Base-by-base conservation (phyloP, 208 protist genomes). In the Leishmania lainsoni region DNA sequence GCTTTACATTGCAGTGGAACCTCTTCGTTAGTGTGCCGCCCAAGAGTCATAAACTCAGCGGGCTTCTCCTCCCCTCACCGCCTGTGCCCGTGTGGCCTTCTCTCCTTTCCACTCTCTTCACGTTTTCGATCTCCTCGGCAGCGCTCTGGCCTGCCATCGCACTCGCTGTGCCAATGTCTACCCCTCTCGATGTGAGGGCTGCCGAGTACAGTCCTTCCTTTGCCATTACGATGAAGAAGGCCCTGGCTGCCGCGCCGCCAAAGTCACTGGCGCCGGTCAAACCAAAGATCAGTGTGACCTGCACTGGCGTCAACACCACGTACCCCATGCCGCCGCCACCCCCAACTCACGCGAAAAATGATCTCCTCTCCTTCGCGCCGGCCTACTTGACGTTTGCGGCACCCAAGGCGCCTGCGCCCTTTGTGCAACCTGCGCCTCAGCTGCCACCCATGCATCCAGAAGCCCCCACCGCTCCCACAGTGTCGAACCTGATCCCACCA, bases 251-350 rank as follows among this genome's bases (percentile, higher is more conserved):
- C 0, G 29, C 70, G 54, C 22, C 56, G 12, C 45, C 81, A 45
- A 75, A 32, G 76, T 70, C 39, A 39, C 58, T 52, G 51, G n/a
- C n/a, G 2, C 69, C 77, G 78, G 72, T 39, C 39, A 81, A 85
- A 76, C 83, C 84, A 54, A 85, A 71, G 63, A 89, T 92, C 51
- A 90, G 81, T 51, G 86, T 92, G 17, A 92, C 89, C 9, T 77
- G 84, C 73, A 92, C 89, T 52, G 58, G 78, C 56, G 85, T 26
- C 45, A 90, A 90, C 80, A 83, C 79, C 12, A 89, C 80, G 17
- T 81, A 79, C 48, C 56, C 83, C 45, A 82, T 88, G 78, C 76
- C 79, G n/a, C 39, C 72, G 52, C 76, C 78, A 5, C 48, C 73
- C 2, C 49, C 71, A n/a, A 10, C 45, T 49, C 49, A 48, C 42